Percentiles rank a stretch among this genome's conserved stretches.
These are phyloP conservation scores for Raffaelea albimanens DNA, from an alignment of 2,329 filamentous ascomycete genomes.

Conservation along the genomic window DNA sequence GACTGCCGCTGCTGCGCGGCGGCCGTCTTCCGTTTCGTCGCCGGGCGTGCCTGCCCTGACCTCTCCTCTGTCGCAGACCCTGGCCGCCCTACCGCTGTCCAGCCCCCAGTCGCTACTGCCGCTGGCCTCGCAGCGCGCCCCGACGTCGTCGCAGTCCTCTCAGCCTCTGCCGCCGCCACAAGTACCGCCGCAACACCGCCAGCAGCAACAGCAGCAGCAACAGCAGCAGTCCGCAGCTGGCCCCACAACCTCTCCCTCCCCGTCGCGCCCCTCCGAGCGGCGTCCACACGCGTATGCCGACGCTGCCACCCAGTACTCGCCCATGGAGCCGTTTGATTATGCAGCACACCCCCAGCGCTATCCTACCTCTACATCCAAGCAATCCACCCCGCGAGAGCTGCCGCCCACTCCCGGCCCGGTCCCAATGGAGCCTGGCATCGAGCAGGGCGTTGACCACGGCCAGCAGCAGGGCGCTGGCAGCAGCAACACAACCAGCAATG, in stretches of 20 bases:
- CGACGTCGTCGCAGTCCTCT: conserved; percentile 4
- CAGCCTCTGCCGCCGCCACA: too few species aligned
- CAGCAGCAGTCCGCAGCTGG: too few species aligned
- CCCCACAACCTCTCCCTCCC: too few species aligned
- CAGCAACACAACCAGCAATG: background rate
- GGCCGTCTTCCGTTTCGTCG: background rate
- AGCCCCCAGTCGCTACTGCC: too few species aligned
- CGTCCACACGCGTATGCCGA: conserved; percentile 29
- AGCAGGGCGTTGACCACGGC: conserved; percentile 13
- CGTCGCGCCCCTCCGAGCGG: conserved; percentile 10
- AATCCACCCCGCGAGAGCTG: conserved; percentile 14
- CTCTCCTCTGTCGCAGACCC: background rate
- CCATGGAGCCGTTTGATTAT: conserved; percentile 36
- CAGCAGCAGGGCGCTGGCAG: background rate
- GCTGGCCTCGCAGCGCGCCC: too few species aligned
- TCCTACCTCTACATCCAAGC: conserved; percentile 2
- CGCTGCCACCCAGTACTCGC: conserved; percentile 38
- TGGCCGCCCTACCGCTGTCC: too few species aligned
- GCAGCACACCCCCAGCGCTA: conserved; percentile 11
- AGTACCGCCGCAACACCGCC: too few species aligned
- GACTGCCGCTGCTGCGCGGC: background rate
- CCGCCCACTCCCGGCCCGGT: conserved; percentile 18
- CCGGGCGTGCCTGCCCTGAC: background rate
- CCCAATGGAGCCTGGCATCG: conserved; percentile 18
- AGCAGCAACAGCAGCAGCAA: too few species aligned